Percentiles rank a stretch among this genome's conserved stretches.
phyloP scores from a whole-genome alignment of 2,329 filamentous ascomycete species.

The Ophiosphaerella korrae region DNA sequence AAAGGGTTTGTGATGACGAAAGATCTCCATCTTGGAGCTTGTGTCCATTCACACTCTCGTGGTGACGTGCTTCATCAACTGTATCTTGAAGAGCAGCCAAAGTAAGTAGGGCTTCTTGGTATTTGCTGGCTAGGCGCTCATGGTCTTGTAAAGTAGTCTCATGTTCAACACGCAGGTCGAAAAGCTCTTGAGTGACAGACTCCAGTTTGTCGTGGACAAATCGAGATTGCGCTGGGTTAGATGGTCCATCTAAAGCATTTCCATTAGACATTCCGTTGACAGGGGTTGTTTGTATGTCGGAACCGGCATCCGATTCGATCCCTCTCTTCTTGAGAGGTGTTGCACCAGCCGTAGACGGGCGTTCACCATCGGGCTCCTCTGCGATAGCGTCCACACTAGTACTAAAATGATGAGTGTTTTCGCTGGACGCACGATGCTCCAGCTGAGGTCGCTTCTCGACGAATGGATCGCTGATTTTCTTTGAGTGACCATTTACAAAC shows the following conservation, averaged over 20 bases:
- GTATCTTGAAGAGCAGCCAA: slow-evolving; percentile 85
- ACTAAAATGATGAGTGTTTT: slow-evolving; percentile 37
- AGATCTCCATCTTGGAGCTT: slow-evolving; percentile 68
- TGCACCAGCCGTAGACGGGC: slow-evolving; percentile 34
- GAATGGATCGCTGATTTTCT: slow-evolving; percentile 39
- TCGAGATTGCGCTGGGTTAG: slow-evolving; percentile 78
- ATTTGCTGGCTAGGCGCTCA: slow-evolving; percentile 82
- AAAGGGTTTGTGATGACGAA: slow-evolving; percentile 88
- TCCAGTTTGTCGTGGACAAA: slow-evolving; percentile 94
- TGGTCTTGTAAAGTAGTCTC: slow-evolving; percentile 82
- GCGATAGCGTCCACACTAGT: slow-evolving; percentile 43
- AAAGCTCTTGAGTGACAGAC: slow-evolving; percentile 85
- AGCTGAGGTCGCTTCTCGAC: slow-evolving; percentile 35
- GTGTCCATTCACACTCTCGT: slow-evolving; percentile 71
- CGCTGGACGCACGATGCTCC: slow-evolving; percentile 26
- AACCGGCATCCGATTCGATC: slow-evolving; percentile 17
- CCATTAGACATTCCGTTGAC: slow-evolving; percentile 25
- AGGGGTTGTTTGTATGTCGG: slow-evolving; percentile 18
- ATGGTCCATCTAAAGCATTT: slow-evolving; percentile 53
- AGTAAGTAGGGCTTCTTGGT: slow-evolving; percentile 83
- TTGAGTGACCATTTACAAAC: slow-evolving; percentile 43
- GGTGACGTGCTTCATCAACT: slow-evolving; percentile 78
- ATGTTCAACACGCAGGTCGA: slow-evolving; percentile 88
- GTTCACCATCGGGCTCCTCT: slow-evolving; percentile 42
- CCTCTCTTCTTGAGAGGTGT: slow-evolving; percentile 9